phyloP scores from a whole-genome alignment of 257 asterid species.

The Solanum ahanhuiri region DNA sequence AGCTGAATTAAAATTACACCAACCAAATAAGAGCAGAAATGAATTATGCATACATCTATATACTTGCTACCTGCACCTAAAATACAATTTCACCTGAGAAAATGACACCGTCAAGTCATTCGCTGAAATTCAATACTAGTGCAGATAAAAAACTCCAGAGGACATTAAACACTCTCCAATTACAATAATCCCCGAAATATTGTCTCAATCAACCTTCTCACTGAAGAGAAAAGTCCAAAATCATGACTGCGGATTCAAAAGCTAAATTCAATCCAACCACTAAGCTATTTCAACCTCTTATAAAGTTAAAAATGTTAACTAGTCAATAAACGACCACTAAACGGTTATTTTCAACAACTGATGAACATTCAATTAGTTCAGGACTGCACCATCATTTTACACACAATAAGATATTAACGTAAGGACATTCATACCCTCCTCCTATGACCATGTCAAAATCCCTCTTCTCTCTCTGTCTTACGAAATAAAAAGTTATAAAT shows the following conservation, averaged over 20 bases:
- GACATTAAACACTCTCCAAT: background rate
- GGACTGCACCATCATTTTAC: background rate
- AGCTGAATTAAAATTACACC: background rate
- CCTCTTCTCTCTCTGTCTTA: background rate
- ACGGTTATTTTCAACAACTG: background rate
- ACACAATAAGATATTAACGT: no score
- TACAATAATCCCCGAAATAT: background rate
- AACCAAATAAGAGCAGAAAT: background rate
- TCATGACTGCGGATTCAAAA: background rate
- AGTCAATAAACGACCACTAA: background rate
- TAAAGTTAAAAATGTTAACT: background rate
- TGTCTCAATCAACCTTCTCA: background rate
- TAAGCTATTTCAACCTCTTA: background rate
- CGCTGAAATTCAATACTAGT: background rate
- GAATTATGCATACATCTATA: background rate
- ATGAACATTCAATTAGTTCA: background rate
- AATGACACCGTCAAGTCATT: background rate
- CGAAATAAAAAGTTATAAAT: background rate
- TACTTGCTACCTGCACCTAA: background rate
- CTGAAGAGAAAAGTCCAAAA: background rate
- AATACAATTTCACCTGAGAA: background rate
- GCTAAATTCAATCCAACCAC: background rate
- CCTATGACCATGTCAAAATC: background rate
- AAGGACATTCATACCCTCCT: background rate
- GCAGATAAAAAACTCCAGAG: background rate